A percentile compares a stretch with the other conserved stretches of the same genome.
Evolutionary conservation across 441 rosid species (phyloP).

Genomic region (Pelargonium fulgidum): DNA sequence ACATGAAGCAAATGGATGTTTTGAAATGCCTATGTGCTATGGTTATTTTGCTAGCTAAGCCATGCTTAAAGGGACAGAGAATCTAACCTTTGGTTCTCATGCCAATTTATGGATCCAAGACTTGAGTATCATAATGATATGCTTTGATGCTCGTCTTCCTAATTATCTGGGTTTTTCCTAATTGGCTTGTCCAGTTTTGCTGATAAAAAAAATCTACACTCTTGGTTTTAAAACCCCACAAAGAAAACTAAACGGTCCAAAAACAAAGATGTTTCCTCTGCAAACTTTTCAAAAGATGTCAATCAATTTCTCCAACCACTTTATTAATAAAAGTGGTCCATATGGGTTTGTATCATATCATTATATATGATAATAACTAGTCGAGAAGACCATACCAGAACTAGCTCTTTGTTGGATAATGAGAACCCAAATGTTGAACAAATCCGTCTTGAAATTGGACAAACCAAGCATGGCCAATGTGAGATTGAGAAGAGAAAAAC

Average conservation of each 20-base stretch:
- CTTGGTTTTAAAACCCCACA: background rate
- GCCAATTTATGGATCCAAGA: too few species aligned
- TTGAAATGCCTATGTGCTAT: too few species aligned
- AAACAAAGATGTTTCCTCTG: background rate
- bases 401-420: background rate
- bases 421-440: background rate
- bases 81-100: too few species aligned
- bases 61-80: too few species aligned
- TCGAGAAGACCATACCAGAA: background rate
- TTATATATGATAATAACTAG: background rate
- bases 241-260: background rate
- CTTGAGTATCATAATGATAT: too few species aligned
- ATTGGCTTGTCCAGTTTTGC: too few species aligned
- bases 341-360: background rate
- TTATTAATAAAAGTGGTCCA: background rate
- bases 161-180: too few species aligned
- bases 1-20: too few species aligned
- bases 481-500: too few species aligned
- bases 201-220: too few species aligned
- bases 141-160: too few species aligned
- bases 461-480: background rate
- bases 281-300: background rate
- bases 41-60: too few species aligned
- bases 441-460: background rate
- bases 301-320: background rate